These are phyloP conservation scores for Candida qinlingensis DNA, from an alignment of 805 yeast species.

Conservation along the genomic window DNA sequence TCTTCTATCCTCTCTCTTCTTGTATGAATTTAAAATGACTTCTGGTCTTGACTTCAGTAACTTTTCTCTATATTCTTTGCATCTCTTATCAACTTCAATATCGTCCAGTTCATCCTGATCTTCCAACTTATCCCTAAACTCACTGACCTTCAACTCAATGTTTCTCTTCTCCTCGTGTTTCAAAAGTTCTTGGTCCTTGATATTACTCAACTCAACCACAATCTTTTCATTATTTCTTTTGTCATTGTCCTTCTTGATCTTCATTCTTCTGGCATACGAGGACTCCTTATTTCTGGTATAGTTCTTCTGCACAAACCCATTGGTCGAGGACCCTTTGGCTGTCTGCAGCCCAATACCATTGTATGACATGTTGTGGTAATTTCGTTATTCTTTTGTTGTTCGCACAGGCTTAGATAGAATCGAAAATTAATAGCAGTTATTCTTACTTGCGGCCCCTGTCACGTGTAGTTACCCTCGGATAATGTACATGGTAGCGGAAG, in stretches of 20 bases:
- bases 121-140: conserved; percentile 46
- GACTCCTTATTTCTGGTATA: conserved; percentile 28
- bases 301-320: conserved; percentile 53
- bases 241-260: conserved; percentile 12
- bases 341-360: conserved; percentile 54
- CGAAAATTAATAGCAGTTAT: too few species aligned
- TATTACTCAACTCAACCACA: neutral
- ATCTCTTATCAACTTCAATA: conserved; percentile 29
- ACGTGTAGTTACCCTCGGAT: too few species aligned
- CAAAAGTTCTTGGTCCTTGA: conserved; percentile 17
- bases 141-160: conserved; percentile 37
- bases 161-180: conserved; percentile 21
- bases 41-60: conserved; percentile 9
- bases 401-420: too few species aligned
- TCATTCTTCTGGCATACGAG: conserved; percentile 34
- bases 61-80: conserved; percentile 25
- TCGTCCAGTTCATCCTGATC: conserved; percentile 37
- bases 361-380: conserved; percentile 38
- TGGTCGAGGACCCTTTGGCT: conserved; percentile 59
- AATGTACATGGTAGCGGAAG: too few species aligned
- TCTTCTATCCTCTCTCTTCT: conserved; percentile 10
- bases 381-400: too few species aligned
- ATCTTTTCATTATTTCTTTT: conserved; percentile 7
- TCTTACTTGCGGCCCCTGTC: too few species aligned
- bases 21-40: conserved; percentile 9